Evolutionary conservation across 2,329 filamentous ascomycete species (phyloP), one percentile per base, ranked within the genome.

Genomic region (Xylogone sp.): DNA sequence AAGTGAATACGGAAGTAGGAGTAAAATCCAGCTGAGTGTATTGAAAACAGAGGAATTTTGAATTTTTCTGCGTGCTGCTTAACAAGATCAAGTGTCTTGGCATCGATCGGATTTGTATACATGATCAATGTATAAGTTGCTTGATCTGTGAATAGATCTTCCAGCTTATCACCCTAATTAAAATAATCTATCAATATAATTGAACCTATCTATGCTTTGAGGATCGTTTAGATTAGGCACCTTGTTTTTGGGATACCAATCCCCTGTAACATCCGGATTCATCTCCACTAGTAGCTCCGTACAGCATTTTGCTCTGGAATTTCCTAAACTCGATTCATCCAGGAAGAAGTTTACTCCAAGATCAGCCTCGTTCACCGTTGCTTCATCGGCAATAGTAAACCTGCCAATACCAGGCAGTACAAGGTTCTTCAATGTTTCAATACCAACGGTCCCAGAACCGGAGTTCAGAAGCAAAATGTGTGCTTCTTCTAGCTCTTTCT

Each of bases 281-380:
- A 99, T 76, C 69, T 99, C 95, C 55, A 84, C 77, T 43, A 99
- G 76, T 50, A 93, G 76, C 55, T 86, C 84, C 52, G 86, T 85
- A 50, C 87, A 88, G 65, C 88, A 85, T 66, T 90, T 81, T 1
- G 93, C 90, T 59, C 94, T 84, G 21, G 84, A 84, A 62, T 84
- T 85, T 49, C 91, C 92, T 34, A 96, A 68, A 57, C 84, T 87
- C 46, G 78, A 75, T 61, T 94, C 84, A 55, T 96, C 90, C 0
- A 99, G 76, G 64, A 99, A 99, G 77, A 99, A 99, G 71, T 99
- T 99, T 56, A 97, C 87, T 3, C 95, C 94, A 42, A 99, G 75
- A 63, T 99, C 94, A 42, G 84, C 77, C 59, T 96, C 86, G 1
- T 75, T 76, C n/a, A 99, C 92, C 2, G 79, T 69, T 1, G 84